These are phyloP conservation scores for Pascua guehoae DNA, from an alignment of 1,284 basidiomycete genomes.

Conservation along the genomic window DNA sequence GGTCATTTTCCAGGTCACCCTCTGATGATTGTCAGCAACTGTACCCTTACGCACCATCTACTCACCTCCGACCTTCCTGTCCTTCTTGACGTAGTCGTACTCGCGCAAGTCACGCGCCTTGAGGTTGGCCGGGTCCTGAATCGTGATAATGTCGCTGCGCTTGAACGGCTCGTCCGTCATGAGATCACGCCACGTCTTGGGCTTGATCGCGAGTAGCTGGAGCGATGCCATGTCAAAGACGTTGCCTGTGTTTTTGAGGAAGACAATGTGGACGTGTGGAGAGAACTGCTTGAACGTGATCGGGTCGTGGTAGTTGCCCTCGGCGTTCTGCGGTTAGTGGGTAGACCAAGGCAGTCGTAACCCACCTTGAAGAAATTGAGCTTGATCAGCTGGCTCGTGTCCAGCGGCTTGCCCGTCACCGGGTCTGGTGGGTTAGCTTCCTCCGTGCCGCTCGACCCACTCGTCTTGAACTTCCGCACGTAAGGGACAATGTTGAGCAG, in stretches of 20 bases:
- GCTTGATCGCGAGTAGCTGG: conserved; percentile 65
- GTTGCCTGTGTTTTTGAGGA: conserved; percentile 70
- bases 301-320: conserved; percentile 81
- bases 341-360: conserved; percentile 31
- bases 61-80: conserved; percentile 45
- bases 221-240: conserved; percentile 54
- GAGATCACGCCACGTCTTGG: conserved; percentile 69
- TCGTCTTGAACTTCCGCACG: conserved; percentile 62
- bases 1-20: conserved; percentile 41
- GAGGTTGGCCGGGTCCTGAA: conserved; percentile 59
- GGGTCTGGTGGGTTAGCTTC: conserved; percentile 59
- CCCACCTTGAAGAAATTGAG: conserved; percentile 70
- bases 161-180: conserved; percentile 80
- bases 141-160: conserved; percentile 84
- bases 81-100: conserved; percentile 50
- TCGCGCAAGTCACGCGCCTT: conserved; percentile 45
- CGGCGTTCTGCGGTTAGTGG: conserved; percentile 49
- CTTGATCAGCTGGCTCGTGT: conserved; percentile 74
- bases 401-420: conserved; percentile 75
- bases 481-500: conserved; percentile 87
- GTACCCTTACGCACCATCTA: neutral
- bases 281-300: conserved; percentile 91
- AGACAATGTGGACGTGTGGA: conserved; percentile 85
- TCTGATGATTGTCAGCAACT: conserved; percentile 16
- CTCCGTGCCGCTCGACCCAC: conserved; percentile 52